A percentile compares a stretch with the other conserved stretches of the same genome.
These are phyloP conservation scores for Penicillium herquei DNA, from an alignment of 495 filamentous ascomycete species.

Conservation along the genomic window DNA sequence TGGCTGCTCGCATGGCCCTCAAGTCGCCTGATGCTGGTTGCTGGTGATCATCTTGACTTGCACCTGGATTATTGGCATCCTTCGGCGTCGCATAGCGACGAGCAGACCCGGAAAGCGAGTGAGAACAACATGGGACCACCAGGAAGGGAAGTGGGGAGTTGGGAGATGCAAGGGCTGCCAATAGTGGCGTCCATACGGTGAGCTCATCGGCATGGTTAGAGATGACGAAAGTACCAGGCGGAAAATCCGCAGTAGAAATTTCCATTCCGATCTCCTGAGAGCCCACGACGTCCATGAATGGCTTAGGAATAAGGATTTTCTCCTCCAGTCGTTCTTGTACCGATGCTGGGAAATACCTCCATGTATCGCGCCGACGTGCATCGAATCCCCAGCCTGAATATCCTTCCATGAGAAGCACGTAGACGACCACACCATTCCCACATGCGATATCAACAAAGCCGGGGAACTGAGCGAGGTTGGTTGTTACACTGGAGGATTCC, in stretches of 20 bases:
- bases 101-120: constrained; percentile 71
- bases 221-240: constrained; percentile 80
- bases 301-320: constrained; percentile 69
- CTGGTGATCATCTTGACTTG: not conserved
- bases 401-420: constrained; percentile 78
- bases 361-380: constrained; percentile 77
- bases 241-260: constrained; percentile 71
- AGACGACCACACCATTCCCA: constrained; percentile 90
- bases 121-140: constrained; percentile 92
- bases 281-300: constrained; percentile 37
- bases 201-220: constrained; percentile 96
- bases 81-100: constrained; percentile 65
- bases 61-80: not conserved
- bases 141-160: constrained; percentile 64
- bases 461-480: constrained; percentile 52
- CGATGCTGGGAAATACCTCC: constrained; percentile 64
- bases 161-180: constrained; percentile 69
- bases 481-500: constrained; percentile 15
- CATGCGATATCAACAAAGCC: constrained; percentile 96
- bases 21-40: constrained; percentile 42
- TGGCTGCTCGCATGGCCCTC: constrained; percentile 39
- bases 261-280: constrained; percentile 19
- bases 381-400: constrained; percentile 90
- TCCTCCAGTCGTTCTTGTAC: constrained; percentile 61
- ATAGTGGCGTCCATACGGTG: constrained; percentile 90